phyloP scores from a whole-genome alignment of 2,329 filamentous ascomycete genomes.

The Emydomyces testavorans region DNA sequence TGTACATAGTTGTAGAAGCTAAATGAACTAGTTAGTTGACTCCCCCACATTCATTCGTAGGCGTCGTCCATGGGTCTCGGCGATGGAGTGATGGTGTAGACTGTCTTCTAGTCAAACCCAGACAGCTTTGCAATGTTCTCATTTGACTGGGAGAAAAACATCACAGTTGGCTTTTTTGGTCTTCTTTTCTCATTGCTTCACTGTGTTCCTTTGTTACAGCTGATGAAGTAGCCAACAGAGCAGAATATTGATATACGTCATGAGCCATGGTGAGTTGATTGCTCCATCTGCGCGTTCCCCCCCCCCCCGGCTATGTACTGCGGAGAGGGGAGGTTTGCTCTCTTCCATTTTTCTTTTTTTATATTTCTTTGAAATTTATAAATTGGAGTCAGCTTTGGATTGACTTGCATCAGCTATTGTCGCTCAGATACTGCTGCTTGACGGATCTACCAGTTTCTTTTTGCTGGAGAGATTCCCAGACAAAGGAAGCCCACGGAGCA shows the following conservation, averaged over 20 bases:
- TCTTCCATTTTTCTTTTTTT: neutral
- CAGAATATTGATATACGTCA: slow-evolving; percentile 16
- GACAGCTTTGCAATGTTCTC: neutral
- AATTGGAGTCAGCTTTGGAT: neutral
- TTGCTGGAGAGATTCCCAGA: neutral
- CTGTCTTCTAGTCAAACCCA: neutral
- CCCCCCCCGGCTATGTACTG: neutral
- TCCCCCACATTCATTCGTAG: neutral
- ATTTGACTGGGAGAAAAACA: neutral
- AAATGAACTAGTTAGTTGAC: neutral
- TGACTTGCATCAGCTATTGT: neutral
- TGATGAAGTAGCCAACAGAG: neutral
- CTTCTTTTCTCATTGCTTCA: slow-evolving; percentile 2
- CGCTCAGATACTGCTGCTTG: too few species aligned
- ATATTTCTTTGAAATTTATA: neutral
- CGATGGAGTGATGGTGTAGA: neutral
- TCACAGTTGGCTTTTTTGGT: neutral
- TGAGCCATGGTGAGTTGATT: slow-evolving; percentile 29
- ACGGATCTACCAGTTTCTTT: neutral
- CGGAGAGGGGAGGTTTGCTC: neutral
- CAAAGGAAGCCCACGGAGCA: neutral
- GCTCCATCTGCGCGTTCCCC: neutral
- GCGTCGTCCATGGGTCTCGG: slow-evolving; percentile 4
- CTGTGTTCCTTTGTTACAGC: slow-evolving; percentile 9
- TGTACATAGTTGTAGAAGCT: neutral